Evolutionary conservation across 1,284 basidiomycete genomes (phyloP), one percentile per base, ranked within the genome.

Genomic region (Veloporphyrellus conicus): DNA sequence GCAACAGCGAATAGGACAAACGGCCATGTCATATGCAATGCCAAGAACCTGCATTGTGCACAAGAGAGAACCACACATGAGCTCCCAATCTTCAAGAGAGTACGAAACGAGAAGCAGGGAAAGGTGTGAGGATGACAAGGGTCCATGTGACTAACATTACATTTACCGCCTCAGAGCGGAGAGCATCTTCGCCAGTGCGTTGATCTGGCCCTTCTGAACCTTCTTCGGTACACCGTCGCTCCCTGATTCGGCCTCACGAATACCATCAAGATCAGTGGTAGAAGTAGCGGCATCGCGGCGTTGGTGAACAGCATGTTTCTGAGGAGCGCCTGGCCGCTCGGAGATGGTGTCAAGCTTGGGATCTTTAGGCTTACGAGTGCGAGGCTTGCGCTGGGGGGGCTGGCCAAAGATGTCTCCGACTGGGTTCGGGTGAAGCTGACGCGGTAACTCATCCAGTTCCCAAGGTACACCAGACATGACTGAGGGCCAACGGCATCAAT

Each of bases 191-290:
- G 85, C 86, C 58, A 90, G 71, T 32, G 87, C 78, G 57, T 84
- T 84, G 73, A 89, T 89, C 74, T 90, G 87, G 46, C 83, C 84
- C 68, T 82, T 88, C 72, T 87, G 84, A 61, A 88, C 84, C 72
- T 87, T 90, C 74, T 85, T 83, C 54, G 81, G 79, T 41, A 56
- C 54, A 44, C 64, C 77, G 43, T 77, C 77, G 48, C 69, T 71
- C 40, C 64, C 68, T 52, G 55, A 23, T 52, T 61, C 60, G 43
- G 39, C 43, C 34, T 61, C 60, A 5, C 62, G 60, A 6, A 34
- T 48, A 38, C 58, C 71, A 38, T 69, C 67, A 15, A 87, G 76
- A 62, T 87, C 86, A 34, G 79, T 83, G 43, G 82, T 84, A 59
- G 82, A 85, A 50, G 79, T 82, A 50, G 79, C 72, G 19, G 81